Evolutionary conservation across 148 eudicot genomes (phyloP).

Genomic region (Rhododendron williamsianum): DNA sequence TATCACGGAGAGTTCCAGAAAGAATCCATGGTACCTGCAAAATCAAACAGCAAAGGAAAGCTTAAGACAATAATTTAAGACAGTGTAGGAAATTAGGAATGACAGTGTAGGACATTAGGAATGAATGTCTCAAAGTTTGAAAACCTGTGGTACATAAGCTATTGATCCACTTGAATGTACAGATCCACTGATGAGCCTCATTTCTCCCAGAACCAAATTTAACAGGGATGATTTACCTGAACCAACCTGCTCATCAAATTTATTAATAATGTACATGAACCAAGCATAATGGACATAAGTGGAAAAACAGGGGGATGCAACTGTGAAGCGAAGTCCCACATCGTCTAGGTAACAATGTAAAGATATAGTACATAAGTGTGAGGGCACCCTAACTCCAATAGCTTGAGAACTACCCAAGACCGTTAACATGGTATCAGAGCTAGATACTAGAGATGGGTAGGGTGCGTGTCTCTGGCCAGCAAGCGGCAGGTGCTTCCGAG

Average conservation of each 20-base stretch:
- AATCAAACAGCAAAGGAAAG: constrained; percentile 12
- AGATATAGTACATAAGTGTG: neutral
- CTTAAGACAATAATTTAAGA: constrained; percentile 11
- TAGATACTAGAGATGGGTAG: neutral
- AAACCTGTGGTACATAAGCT: constrained; percentile 91
- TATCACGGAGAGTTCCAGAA: constrained; percentile 85
- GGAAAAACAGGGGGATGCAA: neutral
- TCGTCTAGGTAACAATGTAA: neutral
- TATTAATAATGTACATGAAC: neutral
- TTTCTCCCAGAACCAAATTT: constrained; percentile 70
- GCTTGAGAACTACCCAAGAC: neutral
- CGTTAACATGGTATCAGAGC: neutral
- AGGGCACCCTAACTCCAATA: neutral
- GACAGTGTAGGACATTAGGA: neutral
- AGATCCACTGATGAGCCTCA: constrained; percentile 57
- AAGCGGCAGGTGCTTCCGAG: too few relatives aligned
- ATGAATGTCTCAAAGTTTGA: neutral
- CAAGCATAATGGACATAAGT: constrained; percentile 3
- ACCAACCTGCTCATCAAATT: constrained; percentile 55
- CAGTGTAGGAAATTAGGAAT: neutral
- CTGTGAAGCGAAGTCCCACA: neutral
- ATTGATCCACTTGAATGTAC: constrained; percentile 49
- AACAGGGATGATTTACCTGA: constrained; percentile 93
- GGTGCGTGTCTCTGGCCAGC: too few relatives aligned
- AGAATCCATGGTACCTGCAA: constrained; percentile 90